Base-by-base conservation (phyloP, 164 flowering plant species). In the Litsea cubeba region DNA sequence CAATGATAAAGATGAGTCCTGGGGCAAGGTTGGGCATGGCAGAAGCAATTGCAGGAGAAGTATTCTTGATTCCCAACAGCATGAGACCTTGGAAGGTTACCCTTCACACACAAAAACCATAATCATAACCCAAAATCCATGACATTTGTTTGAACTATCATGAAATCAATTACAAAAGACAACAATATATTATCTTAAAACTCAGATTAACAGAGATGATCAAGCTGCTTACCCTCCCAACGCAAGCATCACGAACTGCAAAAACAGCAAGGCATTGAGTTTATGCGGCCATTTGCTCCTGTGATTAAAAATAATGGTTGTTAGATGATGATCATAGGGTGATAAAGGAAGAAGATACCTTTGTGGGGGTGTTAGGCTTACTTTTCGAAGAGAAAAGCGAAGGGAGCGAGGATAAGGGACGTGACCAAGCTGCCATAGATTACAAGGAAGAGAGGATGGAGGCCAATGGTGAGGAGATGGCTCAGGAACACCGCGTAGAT, bases 21-120 rank as follows among this genome's bases (percentile, higher is more conserved):
- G 98, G 98, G 71, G 95, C 90, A 75, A 92, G 91, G 81, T 90
- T 91, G 49, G 97, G 95, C 98, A 94, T 92, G 63, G 97, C 97
- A 49, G 94, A 88, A 28, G 95, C 97, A 78, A 91, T 76, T 67
- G 95, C 88, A 14, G 98, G 97, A 20, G 97, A 91, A 20, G 98
- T 94, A 49, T 83, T 78, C 72, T 80, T 77, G 6, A 92, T 77
- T 14, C 97, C 98, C 72, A 84, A 75, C 3, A 94, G 70, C 69
- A 89, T 79, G 20, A 91, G 74, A 10, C 76, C 40, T 77, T 92
- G 98, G 79, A 88, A 91, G 40, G 91, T 85, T 50, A 90, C 89
- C 83, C 97, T 87, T 17, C 8, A 26, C 6, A 15, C 15, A 12
- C 22, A 65, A 28, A 26, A 15, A 17, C 60, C 6, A 17, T 12